These are phyloP conservation scores for Euryodendron excelsum DNA, from an alignment of 148 eudicot genomes.

Conservation along the genomic window DNA sequence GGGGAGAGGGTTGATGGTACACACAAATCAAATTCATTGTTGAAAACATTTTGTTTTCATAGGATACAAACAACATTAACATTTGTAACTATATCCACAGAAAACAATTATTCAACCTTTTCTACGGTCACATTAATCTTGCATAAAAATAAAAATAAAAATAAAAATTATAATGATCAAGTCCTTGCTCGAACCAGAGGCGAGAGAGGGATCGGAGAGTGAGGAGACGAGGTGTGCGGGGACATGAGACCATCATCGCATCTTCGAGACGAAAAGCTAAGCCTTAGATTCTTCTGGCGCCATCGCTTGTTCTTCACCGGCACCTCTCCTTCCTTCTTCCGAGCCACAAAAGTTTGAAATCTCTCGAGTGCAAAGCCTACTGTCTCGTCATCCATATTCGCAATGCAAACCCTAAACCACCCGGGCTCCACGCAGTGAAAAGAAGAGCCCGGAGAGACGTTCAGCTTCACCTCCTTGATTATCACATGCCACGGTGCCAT, in stretches of 20 bases:
- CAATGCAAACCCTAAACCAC: conserved; percentile 86
- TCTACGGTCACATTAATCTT: no score
- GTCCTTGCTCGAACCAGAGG: conserved; percentile 67
- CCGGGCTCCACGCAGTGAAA: conserved; percentile 74
- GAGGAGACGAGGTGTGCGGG: conserved; percentile 54
- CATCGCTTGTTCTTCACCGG: conserved; percentile 28
- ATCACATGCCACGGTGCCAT: conserved; percentile 56
- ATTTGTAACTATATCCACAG: no score
- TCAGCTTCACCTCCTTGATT: conserved; percentile 62
- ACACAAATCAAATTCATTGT: no score
- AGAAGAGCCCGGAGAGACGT: conserved; percentile 83
- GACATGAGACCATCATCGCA: conserved; percentile 37
- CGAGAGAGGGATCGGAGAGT: conserved; percentile 61
- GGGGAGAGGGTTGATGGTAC: no score
- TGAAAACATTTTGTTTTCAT: no score
- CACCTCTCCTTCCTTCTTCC: conserved; percentile 13
- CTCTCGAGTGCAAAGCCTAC: conserved; percentile 48
- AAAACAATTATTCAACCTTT: no score
- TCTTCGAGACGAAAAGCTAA: conserved; percentile 40
- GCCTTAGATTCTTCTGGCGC: conserved; percentile 46
- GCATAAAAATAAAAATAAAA: no score
- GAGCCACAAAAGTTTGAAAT: conserved; percentile 44
- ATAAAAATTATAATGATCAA: background rate
- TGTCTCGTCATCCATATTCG: conserved; percentile 66
- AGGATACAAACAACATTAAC: no score